Base-by-base conservation (phyloP, 1,284 basidiomycete genomes). In the Xerocomus minutiporus region DNA sequence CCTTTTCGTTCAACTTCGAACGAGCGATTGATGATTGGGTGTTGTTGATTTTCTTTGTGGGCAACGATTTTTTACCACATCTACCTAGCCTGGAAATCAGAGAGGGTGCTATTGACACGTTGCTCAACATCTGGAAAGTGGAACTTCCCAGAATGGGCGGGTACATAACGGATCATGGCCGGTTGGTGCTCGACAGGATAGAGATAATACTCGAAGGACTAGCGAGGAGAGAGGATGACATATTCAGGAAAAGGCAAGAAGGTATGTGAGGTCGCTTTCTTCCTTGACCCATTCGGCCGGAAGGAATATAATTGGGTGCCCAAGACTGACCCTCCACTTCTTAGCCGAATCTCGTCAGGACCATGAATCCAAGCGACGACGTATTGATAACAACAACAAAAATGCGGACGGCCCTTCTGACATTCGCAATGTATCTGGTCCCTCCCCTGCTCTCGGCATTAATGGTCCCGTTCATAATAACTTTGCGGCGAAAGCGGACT, bases 11-110 rank as follows among this genome's bases (percentile, higher is more conserved):
- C 78, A 86, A 93, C 65, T 78, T 97, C 67, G 97, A 99, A 73
- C 86, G 91, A 70, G 95, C 97, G 35, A 93, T 99, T 71, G 97
- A 99, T 80, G 97, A 99, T 71, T 99, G 97, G 96, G 93, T 99
- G 63, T 86, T 99, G 68, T 80, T 99, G 65, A 98, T 98, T 66
- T 98, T 99, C 83, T 98, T 99, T 72, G 96, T 99, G 66, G 97
- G 97, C 63, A 99, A 99, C 77, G 97, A 99, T 75, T 99, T 99
- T 78, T 79, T 99, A 66, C 97, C 97, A 15, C 97, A 99, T 75
- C 78, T 99, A 56, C 97, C 97, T 23, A 93, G 89, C 55, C 83
- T 99, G 76, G 97, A 99, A 78, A 99, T 99, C 68, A 84, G 97
- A 63, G 97, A 99, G 75, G 97, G 96, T 53, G 97, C 96, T 29